A percentile compares a stretch with the other conserved stretches of the same genome.
Conservation (phyloP, 2,329 filamentous ascomycete genomes). For the Neurospora crassa region DNA sequence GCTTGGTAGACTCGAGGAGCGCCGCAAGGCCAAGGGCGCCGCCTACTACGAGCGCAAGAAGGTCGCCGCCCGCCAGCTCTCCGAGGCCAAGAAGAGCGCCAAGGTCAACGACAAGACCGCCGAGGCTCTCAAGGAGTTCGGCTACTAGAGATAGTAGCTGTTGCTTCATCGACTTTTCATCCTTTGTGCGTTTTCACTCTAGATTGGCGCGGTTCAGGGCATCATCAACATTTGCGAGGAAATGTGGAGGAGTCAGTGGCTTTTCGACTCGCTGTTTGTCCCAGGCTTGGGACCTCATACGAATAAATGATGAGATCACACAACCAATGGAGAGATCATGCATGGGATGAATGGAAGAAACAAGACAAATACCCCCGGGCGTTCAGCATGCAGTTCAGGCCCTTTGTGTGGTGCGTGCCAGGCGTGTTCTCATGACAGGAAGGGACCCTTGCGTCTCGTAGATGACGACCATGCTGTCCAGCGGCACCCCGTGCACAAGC, state of each 20-base stretch:
- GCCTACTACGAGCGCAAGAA: constrained; percentile 99
- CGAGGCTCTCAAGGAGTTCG: constrained; percentile 79
- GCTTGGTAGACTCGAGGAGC: constrained; percentile 79
- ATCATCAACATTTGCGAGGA: constrained; percentile 39
- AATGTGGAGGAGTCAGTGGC: constrained; percentile 25
- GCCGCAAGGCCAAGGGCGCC: constrained; percentile 97
- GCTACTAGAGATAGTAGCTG: constrained; percentile 57
- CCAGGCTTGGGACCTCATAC: constrained; percentile 20
- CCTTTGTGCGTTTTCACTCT: constrained; percentile 41
- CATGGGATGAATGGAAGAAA: constrained; percentile 19
- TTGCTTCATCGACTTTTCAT: constrained; percentile 26
- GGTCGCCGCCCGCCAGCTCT: constrained; percentile 80
- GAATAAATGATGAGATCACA: constrained; percentile 20
- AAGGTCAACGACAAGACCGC: constrained; percentile 78
- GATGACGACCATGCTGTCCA: neutral
- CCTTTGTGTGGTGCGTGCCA: constrained; percentile 14
- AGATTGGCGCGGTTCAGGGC: constrained; percentile 45
- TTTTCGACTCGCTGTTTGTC: constrained; percentile 21
- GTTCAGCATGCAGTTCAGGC: constrained; percentile 13
- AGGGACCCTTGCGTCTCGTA: neutral
- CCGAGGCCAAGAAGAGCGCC: constrained; percentile 87
- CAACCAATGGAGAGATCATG: constrained; percentile 23
- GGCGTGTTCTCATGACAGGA: constrained; percentile 11
- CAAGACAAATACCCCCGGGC: constrained; percentile 16
- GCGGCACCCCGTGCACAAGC: neutral